Conservation (phyloP, 208 protist genomes). For the Trypanosoma mega region DNA sequence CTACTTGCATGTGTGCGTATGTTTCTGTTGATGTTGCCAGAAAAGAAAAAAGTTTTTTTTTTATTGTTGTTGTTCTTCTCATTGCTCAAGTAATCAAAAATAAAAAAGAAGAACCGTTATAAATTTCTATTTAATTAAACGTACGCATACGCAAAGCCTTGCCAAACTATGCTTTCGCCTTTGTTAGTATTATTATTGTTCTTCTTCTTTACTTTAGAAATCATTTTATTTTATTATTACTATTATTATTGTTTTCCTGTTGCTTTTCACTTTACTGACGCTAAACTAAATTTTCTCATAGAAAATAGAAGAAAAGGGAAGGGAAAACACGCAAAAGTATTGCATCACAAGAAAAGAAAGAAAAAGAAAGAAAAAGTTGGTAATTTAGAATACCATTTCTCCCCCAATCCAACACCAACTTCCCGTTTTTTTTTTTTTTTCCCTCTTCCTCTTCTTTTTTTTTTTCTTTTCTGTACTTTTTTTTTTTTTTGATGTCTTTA, state of each 20-base stretch:
- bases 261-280: too few relatives aligned
- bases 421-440: background rate
- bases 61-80: too few relatives aligned
- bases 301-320: constrained; percentile 1
- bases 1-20: background rate
- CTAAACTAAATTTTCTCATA: background rate
- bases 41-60: too few relatives aligned
- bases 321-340: too few relatives aligned
- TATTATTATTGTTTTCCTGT: background rate
- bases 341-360: background rate
- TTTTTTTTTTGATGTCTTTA: background rate
- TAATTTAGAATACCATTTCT: too few relatives aligned
- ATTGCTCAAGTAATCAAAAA: too few relatives aligned
- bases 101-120: too few relatives aligned
- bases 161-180: background rate
- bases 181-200: background rate
- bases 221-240: background rate
- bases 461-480: constrained; percentile 2
- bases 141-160: too few relatives aligned
- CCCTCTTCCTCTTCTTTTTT: background rate
- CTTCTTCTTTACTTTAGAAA: background rate
- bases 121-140: too few relatives aligned
- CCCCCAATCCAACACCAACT: too few relatives aligned
- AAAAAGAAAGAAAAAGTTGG: background rate
- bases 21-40: background rate